Conservation (phyloP, 768 basidiomycete species). For the Tulasnella sp. region DNA sequence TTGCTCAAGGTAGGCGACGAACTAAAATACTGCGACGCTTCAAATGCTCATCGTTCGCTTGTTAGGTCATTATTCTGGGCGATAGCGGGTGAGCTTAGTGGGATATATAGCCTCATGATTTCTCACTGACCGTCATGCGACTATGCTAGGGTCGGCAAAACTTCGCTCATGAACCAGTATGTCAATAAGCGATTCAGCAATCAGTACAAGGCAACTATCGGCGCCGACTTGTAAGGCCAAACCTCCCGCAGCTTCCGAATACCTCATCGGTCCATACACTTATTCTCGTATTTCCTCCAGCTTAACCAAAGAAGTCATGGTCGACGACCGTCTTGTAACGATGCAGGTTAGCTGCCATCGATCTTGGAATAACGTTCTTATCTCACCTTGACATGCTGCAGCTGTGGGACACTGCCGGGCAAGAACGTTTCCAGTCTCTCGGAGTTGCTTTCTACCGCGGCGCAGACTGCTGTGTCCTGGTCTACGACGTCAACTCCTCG, state of each 20-base stretch:
- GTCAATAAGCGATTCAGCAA: constrained; percentile 99
- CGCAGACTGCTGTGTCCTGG: constrained; percentile 97
- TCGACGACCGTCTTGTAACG: constrained; percentile 93
- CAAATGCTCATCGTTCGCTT: constrained; percentile 14
- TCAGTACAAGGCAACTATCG: constrained; percentile 99
- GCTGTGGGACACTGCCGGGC: constrained; percentile 99
- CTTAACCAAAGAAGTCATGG: constrained; percentile 97
- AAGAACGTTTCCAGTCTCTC: constrained; percentile 98
- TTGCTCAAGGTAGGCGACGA: constrained; percentile 55
- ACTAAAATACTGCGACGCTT: not conserved
- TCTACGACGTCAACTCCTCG: constrained; percentile 97
- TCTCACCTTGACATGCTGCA: constrained; percentile 25
- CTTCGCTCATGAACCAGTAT: constrained; percentile 99
- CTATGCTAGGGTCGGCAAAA: constrained; percentile 80
- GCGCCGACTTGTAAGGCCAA: constrained; percentile 79
- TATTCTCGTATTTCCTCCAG: constrained; percentile 31
- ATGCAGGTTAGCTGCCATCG: constrained; percentile 66
- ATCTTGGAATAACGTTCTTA: not conserved
- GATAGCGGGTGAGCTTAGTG: constrained; percentile 87
- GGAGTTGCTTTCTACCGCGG: constrained; percentile 99
- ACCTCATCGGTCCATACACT: not conserved
- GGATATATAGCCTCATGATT: not conserved
- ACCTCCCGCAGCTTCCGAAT: not conserved
- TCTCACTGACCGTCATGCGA: not conserved
- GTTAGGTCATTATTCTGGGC: constrained; percentile 94